A percentile compares a stretch with the other conserved stretches of the same genome.
Evolutionary conservation across 139 green algal species (phyloP).

Genomic region (Microglena sp.): DNA sequence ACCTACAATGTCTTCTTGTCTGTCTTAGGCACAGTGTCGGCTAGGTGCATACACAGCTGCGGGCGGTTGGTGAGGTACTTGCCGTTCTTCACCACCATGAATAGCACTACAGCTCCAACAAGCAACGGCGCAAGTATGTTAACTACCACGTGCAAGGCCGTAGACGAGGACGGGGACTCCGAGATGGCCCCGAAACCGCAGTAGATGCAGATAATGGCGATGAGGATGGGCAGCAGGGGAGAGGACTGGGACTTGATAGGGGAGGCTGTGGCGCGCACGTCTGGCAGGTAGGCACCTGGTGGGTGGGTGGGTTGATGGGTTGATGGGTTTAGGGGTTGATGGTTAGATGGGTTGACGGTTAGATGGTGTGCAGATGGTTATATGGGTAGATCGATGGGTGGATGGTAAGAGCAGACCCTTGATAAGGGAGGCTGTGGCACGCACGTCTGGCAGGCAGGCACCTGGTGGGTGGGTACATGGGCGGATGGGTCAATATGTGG

Average conservation of each 20-base stretch:
- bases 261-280: too few relatives aligned
- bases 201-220: slow-evolving; percentile 8
- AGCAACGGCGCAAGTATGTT: slow-evolving; percentile 40
- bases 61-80: slow-evolving; percentile 51
- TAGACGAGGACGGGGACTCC: background rate
- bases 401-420: too few relatives aligned
- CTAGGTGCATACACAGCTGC: slow-evolving; percentile 55
- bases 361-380: too few relatives aligned
- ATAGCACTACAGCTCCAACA: slow-evolving; percentile 37
- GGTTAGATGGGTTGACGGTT: too few relatives aligned
- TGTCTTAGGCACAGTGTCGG: slow-evolving; percentile 36
- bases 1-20: too few relatives aligned
- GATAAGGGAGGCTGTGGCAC: too few relatives aligned
- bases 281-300: too few relatives aligned
- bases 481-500: too few relatives aligned
- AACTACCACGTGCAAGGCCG: slow-evolving; percentile 3
- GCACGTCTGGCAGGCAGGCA: too few relatives aligned
- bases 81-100: slow-evolving; percentile 43
- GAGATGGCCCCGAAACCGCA: background rate
- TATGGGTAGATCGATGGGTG: too few relatives aligned
- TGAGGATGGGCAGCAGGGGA: slow-evolving; percentile 26
- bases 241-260: slow-evolving; percentile 30
- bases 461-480: too few relatives aligned
- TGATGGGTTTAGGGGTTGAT: slow-evolving; percentile 5
- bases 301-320: too few relatives aligned